Evolutionary conservation across 495 filamentous ascomycete genomes (phyloP), one percentile per base, ranked within the genome.

Genomic region (Pyrenopolyporus hunteri): DNA sequence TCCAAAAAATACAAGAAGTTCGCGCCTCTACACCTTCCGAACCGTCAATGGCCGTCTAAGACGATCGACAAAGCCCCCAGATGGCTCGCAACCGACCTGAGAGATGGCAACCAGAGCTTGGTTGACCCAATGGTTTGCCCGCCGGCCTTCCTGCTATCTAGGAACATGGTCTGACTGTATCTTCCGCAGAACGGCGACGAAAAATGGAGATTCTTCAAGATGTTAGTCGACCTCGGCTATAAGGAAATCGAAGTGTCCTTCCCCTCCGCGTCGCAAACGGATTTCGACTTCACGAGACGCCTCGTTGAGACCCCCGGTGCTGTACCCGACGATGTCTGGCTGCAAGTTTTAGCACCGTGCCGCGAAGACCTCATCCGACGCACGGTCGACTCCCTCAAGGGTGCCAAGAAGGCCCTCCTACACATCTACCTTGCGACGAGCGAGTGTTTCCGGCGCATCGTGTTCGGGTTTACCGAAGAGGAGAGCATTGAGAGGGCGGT

Each of bases 201-300:
- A 78, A 98, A 98, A 82, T 94, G 85, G 83, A 76, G 80, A 57
- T 98, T 94, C 79, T 98, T 98, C 80, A 84, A 89, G 74, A 96
- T 96, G 92, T 84, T 98, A 26, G 85, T 89, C 61, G 86, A 90
- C 61, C 87, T 97, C 43, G 94, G 94, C 59, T 98, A 97, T 81
- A 98, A 97, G 75, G 94, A 98, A 75, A 96, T 98, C 64, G 94
- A 98, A 73, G 88, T 97, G 8, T 96, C 92, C 1, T 98, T 96
- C 76, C 94, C 94, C 28, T 95, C 93, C 4, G 90, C 93, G 14
- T 95, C 91, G 22, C 87, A 96, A 74, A 95, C 87, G 66, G 94
- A 98, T 71, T 97, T 92, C 79, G 92, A 96, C 75, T 98, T 97
- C 73, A 97, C 93, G 23, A 85, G 90, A 45, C 85, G 88, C 57